Conservation (phyloP, 805 yeast genomes). For the Cyberlindnera mycetangii region DNA sequence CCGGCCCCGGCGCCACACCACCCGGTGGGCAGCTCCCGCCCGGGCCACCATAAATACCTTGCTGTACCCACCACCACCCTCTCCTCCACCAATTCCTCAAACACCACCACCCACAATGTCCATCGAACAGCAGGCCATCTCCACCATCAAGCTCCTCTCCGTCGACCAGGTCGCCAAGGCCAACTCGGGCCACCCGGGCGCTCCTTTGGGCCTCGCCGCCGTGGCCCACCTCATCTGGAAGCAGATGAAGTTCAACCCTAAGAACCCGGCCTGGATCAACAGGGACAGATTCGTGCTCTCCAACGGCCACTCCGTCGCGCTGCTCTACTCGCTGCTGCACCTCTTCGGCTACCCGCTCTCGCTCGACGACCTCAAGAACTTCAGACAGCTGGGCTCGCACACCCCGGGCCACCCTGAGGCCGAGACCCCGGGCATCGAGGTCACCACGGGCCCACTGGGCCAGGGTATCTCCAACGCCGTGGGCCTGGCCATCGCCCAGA, state of each 20-base stretch:
- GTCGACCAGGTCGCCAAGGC: constrained; percentile 85
- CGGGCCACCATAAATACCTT: neutral
- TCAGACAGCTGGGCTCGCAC: constrained; percentile 86
- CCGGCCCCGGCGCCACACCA: neutral
- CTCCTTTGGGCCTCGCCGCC: constrained; percentile 97
- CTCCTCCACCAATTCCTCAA: neutral
- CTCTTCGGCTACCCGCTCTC: constrained; percentile 79
- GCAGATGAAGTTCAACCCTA: constrained; percentile 82
- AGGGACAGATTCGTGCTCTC: constrained; percentile 94
- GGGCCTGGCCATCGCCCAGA: constrained; percentile 94
- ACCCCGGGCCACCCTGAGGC: constrained; percentile 98
- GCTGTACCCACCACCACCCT: neutral
- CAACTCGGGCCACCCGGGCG: constrained; percentile 99
- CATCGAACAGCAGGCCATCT: constrained; percentile 66
- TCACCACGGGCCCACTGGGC: constrained; percentile 98
- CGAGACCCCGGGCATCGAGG: constrained; percentile 90
- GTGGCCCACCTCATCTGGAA: constrained; percentile 86
- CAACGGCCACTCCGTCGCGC: constrained; percentile 95
- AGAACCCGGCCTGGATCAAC: constrained; percentile 89
- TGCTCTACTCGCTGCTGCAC: constrained; percentile 81
- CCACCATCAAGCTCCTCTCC: constrained; percentile 86
- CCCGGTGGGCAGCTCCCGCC: neutral
- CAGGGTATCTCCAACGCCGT: constrained; percentile 97
- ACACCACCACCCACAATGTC: constrained; percentile 8
- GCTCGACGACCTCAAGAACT: constrained; percentile 82